Evolutionary conservation across 331 rosid genomes (phyloP), one percentile per base, ranked within the genome.

Genomic region (Rosa hybrid): DNA sequence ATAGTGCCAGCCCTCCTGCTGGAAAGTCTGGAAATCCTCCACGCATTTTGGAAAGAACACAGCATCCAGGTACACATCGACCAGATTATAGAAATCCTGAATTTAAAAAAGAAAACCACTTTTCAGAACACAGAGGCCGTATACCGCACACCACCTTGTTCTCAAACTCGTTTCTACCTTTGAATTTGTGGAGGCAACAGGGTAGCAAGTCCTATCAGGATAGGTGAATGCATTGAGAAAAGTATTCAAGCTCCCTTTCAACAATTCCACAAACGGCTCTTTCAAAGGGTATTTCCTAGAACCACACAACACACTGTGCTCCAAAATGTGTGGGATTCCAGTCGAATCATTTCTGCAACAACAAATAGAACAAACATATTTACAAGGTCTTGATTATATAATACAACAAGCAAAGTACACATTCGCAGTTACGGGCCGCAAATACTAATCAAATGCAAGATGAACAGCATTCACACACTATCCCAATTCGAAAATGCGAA

Each of bases 1-100:
- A 69, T 89, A 96, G 82, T 96, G 99, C 99, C 99, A 96, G 78
- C 99, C 99, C 93, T 96, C 98, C 83, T 96, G 98, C 78, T 96
- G 99, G 85, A 96, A 96, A 46, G 98, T 93, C 82, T 82, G 89
- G 75, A 85, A 63, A 85, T 96, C 97, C 78, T 96, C 94, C 56
- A 93, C 90, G 38, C 99, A 96, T 72, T 86, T 89, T 5, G 99
- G 99, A 84, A 96, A 96, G 92, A 96, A 96, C 48, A 96, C 99
- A 0, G 99, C 99, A 76, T 96, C 98, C 68, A 96, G 91, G 88
- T 96, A 96, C 65, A 96, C 99, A 72, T 96, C 98, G 18, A 96
- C 98, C 82, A 93, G 85, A 78, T 96, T 96, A 78, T 96, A 96
- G 87, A 96, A 96, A 83, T 96, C 99, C 96, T 94, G 85, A 76